Conservation (phyloP, 495 filamentous ascomycete genomes). For the Cudoniella acicularis region DNA sequence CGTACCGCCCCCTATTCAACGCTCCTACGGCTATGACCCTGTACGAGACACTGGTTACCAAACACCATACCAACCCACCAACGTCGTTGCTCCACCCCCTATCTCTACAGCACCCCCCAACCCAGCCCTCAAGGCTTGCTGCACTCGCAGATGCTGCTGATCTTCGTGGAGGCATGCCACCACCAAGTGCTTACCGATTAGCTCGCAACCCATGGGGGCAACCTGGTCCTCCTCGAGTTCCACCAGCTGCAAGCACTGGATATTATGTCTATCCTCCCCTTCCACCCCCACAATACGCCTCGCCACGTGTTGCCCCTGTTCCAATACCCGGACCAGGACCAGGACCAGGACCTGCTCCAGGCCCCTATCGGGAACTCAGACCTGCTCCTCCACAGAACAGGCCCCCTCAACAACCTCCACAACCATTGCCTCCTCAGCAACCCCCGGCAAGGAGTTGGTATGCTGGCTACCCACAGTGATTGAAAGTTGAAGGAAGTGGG, state of each 20-base stretch:
- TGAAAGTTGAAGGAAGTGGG: too few relatives aligned
- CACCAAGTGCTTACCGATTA: background rate
- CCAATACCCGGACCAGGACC: background rate
- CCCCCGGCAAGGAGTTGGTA: background rate
- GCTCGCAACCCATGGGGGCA: background rate
- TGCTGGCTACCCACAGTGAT: background rate
- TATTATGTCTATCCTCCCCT: background rate
- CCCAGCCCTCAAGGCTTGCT: background rate
- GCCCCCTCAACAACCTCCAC: background rate
- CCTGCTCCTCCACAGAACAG: constrained; percentile 2
- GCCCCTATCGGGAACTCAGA: background rate
- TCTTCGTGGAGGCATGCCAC: background rate
- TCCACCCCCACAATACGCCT: background rate
- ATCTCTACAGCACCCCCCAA: background rate
- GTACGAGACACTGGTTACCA: constrained; percentile 9
- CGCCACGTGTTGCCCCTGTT: background rate
- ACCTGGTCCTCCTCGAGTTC: constrained; percentile 3
- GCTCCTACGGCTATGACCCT: constrained; percentile 10
- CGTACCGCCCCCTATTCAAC: background rate
- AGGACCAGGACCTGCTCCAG: background rate
- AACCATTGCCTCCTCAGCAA: background rate
- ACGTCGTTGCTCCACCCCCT: background rate
- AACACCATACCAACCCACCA: background rate
- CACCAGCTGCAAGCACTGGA: background rate
- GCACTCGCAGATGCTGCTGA: background rate